Evolutionary conservation across 176 grass and related monocot genomes (phyloP), one percentile per base, ranked within the genome.

Genomic region (Eleusine indica): DNA sequence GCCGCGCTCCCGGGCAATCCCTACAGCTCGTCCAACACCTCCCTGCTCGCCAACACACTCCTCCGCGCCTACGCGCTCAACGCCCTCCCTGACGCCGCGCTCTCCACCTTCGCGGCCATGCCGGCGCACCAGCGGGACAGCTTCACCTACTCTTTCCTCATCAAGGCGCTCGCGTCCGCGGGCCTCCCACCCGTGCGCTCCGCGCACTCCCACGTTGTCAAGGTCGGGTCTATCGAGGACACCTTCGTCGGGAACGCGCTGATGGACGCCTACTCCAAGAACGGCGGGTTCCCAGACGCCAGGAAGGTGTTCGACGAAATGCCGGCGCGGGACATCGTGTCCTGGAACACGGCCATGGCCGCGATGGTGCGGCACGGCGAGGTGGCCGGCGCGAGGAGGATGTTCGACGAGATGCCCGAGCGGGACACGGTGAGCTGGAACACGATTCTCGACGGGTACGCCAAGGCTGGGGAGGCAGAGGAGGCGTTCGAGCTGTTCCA

Each of bases 361-460:
- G 79, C 80, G 14, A 82, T 85, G 80, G 76, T 90, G 64, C 87
- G 83, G 44, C 60, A 87, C 1, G 90, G 90, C 28, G 76, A 96
- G 40, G 17, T 93, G 71, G 7, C 6, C 2, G 28, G 63, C 2
- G 91, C 80, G 6, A 90, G 83, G 67, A 78, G 21, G 65, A 56
- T 96, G 83, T 93, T 96, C 32, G 80, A 96, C 7, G 88, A 87
- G 51, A 96, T 96, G 94, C 88, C 83, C 1, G 86, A 92, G 63
- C 87, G 75, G 84, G 94, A 96, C 72, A 96, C 77, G 0, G 86
- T 96, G 37, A 91, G 83, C 70, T 96, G 86, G 94, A 96, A 96
- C 83, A 96, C 91, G 3, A 74, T 96, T 62, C 66, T 93, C 32
- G 94, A 96, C 6, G 88, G 80, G 16, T 87, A 91, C 19, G 86